A percentile compares a stretch with the other conserved stretches of the same genome.
These are phyloP conservation scores for Gaertneriomyces semiglobifer DNA, from an alignment of 192 early-diverging fungal species.

Conservation along the genomic window DNA sequence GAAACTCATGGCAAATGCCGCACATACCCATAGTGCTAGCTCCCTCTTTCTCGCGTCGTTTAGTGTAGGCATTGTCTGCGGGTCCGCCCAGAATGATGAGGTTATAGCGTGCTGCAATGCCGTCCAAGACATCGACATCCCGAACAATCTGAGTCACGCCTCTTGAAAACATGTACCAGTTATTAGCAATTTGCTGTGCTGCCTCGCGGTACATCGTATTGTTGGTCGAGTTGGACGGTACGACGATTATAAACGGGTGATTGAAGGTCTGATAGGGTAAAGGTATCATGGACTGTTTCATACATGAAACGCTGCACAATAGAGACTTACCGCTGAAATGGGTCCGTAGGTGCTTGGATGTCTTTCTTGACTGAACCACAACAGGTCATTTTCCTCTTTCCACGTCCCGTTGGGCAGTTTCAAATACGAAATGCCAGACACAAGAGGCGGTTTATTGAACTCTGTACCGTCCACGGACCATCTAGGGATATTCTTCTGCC, in stretches of 20 bases:
- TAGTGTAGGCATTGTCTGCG: constrained; percentile 54
- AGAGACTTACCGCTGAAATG: constrained; percentile 36
- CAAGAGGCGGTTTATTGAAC: constrained; percentile 37
- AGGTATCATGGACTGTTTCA: not conserved
- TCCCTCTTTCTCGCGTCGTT: constrained; percentile 43
- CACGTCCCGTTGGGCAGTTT: constrained; percentile 23
- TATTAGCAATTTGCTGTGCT: constrained; percentile 57
- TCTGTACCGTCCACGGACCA: constrained; percentile 49
- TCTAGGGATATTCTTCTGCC: constrained; percentile 29
- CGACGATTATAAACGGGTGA: constrained; percentile 51
- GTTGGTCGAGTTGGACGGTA: constrained; percentile 32
- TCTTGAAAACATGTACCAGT: constrained; percentile 64
- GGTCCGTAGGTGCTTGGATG: constrained; percentile 68
- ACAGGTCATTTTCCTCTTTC: constrained; percentile 31
- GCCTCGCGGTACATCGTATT: constrained; percentile 36
- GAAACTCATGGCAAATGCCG: too few species aligned
- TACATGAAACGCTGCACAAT: constrained; percentile 5
- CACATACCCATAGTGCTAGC: constrained; percentile 30
- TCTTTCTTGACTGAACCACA: constrained; percentile 49
- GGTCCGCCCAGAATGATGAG: constrained; percentile 62
- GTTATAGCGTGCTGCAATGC: constrained; percentile 44
- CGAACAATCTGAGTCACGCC: constrained; percentile 58
- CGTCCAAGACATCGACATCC: constrained; percentile 51
- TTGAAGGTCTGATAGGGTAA: constrained; percentile 26
- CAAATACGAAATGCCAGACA: constrained; percentile 42